Evolutionary conservation across 2,329 filamentous ascomycete species (phyloP).

Genomic region (Nakataea oryzae): DNA sequence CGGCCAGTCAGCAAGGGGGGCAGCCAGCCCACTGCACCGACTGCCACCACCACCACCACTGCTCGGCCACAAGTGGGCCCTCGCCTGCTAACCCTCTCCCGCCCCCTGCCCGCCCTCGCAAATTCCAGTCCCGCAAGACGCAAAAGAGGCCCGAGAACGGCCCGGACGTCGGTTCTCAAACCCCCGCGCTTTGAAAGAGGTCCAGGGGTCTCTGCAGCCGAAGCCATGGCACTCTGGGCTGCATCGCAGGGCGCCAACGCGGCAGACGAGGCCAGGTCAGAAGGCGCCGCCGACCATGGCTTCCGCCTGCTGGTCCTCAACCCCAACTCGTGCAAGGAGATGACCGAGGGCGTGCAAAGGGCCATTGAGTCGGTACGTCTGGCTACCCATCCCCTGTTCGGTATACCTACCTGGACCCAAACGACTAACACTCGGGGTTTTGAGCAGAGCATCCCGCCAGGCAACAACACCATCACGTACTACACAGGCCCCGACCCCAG

Average conservation of each 20-base stretch:
- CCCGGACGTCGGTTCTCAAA: background rate
- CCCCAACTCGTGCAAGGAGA: conserved; percentile 63
- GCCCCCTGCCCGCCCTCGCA: too few species aligned
- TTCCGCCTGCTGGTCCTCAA: conserved; percentile 56
- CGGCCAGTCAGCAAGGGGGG: too few species aligned
- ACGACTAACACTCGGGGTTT: background rate
- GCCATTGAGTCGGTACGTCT: conserved; percentile 22
- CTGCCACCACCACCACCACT: too few species aligned
- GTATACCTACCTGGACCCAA: background rate
- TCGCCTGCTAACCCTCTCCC: too few species aligned
- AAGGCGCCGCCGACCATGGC: background rate
- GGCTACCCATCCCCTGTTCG: too few species aligned
- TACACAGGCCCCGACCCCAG: conserved; percentile 56
- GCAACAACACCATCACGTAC: conserved; percentile 37
- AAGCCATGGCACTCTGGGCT: background rate
- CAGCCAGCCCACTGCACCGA: too few species aligned
- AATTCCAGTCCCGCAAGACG: background rate
- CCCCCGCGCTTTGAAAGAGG: background rate
- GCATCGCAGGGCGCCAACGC: too few species aligned
- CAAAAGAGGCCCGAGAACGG: background rate
- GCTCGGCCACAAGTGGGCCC: too few species aligned
- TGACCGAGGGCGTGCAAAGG: conserved; percentile 56
- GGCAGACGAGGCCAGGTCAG: background rate
- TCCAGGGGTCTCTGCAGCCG: background rate
- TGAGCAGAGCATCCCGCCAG: background rate